Conservation (phyloP, 371 early-diverging fungal species). For the Mortierella sp. region DNA sequence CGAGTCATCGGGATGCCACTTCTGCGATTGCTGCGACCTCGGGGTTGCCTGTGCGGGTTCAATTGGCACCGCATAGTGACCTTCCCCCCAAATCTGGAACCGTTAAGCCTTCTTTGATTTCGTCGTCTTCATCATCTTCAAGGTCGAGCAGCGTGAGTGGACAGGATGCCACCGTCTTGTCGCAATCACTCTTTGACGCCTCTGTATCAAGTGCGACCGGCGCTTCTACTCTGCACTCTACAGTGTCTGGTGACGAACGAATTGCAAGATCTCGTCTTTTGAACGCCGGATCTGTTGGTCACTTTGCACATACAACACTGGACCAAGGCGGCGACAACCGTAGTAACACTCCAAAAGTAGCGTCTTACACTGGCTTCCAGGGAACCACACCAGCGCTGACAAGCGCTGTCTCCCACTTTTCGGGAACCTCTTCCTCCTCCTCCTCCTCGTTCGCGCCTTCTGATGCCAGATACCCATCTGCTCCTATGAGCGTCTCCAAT, state of each 20-base stretch:
- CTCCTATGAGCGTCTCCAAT: background rate
- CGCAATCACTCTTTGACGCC: background rate
- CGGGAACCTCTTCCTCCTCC: background rate
- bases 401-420: background rate
- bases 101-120: background rate
- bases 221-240: background rate
- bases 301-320: background rate
- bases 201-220: background rate
- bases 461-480: background rate
- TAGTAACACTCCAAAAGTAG: background rate
- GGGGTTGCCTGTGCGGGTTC: background rate
- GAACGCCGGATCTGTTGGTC: background rate
- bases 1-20: background rate
- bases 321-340: background rate
- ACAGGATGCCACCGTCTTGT: no score
- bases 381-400: background rate
- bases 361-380: background rate
- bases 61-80: background rate
- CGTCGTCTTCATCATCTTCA: background rate
- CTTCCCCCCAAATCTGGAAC: background rate
- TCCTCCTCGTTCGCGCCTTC: background rate
- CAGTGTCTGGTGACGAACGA: background rate
- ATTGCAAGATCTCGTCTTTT: background rate
- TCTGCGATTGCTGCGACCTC: background rate
- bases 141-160: background rate